Evolutionary conservation across 306 rosid genomes (phyloP), one percentile per base, ranked within the genome.

Genomic region (Sophora flavescens): DNA sequence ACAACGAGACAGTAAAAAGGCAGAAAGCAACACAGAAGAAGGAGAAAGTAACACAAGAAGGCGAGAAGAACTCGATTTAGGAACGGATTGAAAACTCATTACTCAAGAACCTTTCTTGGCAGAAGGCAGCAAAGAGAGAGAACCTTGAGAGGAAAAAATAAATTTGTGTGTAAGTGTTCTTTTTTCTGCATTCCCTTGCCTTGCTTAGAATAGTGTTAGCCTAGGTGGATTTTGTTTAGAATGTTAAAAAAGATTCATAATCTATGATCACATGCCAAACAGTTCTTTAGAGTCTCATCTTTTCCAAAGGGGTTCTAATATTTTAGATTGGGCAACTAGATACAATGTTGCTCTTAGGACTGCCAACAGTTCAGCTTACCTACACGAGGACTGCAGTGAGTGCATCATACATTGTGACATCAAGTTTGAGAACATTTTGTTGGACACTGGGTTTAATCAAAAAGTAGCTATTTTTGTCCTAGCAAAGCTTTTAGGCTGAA

Each of bases 391-490:
- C 32, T 86, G 88, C 59, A 75, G 83, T 54, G 85, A 85, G 7
- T 88, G 91, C 78, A 83, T 79, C 45, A 81, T 78, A 14, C 85
- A 81, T 50, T 83, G 83, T 53, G 89, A 87, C 45, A 84, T 87
- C 76, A 87, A 87, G 78, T 87, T 85, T 7, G 88, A 82, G 15
- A 87, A 87, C 59, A 79, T 84, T 66, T 78, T 87, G 62, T 74
- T 87, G 65, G 87, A 82, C 53, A 44, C 63, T 11, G 74, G 84
- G 5, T 70, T 28, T 48, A 32, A 58, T 18, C 88, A 86, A 3
- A 72, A 81, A 59, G 63, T 87, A 3, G 81, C 85, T 63, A 88
- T 82, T 73, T 87, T 87, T 2, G 88, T 88, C 45, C 65, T 87
- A 0, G 88, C 88, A 14, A 87, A 84, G 68, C 84, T 84, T 63